These are phyloP conservation scores for Petrea volubilis DNA, from an alignment of 257 asterid species.

Conservation along the genomic window DNA sequence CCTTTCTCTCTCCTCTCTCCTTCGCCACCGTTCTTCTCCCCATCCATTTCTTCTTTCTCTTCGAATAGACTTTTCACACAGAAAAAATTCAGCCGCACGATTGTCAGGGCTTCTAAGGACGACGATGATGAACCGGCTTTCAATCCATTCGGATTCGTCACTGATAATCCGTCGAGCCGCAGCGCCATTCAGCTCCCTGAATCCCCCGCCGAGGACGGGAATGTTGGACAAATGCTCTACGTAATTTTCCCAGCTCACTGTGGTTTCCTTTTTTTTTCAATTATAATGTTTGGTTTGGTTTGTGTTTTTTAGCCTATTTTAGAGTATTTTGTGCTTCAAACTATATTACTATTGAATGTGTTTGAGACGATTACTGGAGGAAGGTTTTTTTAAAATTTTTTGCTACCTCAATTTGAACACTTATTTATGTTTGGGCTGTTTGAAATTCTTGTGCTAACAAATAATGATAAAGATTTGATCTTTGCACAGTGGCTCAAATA, in stretches of 20 bases:
- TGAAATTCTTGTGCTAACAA: neutral
- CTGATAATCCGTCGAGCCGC: constrained; percentile 91
- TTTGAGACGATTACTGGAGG: neutral
- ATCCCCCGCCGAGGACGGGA: constrained; percentile 95
- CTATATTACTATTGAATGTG: neutral
- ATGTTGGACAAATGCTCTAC: constrained; percentile 94
- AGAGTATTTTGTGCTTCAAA: neutral
- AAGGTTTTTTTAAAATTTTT: neutral
- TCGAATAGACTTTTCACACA: constrained; percentile 21
- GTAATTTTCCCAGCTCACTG: constrained; percentile 34
- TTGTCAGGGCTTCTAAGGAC: constrained; percentile 60
- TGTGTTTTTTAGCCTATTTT: neutral
- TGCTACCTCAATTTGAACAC: neutral
- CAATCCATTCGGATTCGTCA: constrained; percentile 94
- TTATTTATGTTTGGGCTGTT: neutral
- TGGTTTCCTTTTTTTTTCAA: neutral
- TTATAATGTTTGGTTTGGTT: no score
- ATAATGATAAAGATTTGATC: neutral
- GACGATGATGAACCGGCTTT: constrained; percentile 71
- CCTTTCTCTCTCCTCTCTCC: constrained; percentile 55
- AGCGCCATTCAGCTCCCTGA: constrained; percentile 94
- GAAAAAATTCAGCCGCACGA: constrained; percentile 35
- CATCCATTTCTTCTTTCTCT: constrained; percentile 29
- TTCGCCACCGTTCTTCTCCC: constrained; percentile 35
- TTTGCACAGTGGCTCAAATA: neutral